These are phyloP conservation scores for Lactifluus pinguis DNA, from an alignment of 768 basidiomycete species.

Conservation along the genomic window DNA sequence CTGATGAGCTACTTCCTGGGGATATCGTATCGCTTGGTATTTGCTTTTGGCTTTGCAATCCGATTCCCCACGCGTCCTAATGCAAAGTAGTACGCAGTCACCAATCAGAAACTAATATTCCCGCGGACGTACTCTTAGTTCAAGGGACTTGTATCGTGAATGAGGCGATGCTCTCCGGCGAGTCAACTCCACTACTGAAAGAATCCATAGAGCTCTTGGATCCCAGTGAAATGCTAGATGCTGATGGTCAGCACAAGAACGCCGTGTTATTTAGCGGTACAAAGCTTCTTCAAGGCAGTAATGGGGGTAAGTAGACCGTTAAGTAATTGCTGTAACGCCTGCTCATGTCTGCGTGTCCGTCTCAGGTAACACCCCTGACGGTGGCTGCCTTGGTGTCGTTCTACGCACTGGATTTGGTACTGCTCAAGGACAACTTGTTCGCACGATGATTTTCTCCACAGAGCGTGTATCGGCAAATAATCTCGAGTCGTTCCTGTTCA, in stretches of 20 bases:
- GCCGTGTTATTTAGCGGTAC: slow-evolving; percentile 91
- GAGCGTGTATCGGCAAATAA: slow-evolving; percentile 97
- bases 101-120: slow-evolving; percentile 76
- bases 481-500: slow-evolving; percentile 91
- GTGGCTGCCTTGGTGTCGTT: slow-evolving; percentile 86
- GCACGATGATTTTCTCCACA: slow-evolving; percentile 98
- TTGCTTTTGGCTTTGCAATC: slow-evolving; percentile 25
- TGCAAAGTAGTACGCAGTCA: slow-evolving; percentile 40
- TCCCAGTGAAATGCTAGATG: slow-evolving; percentile 63
- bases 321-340: neutral
- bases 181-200: slow-evolving; percentile 94
- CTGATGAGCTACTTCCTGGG: slow-evolving; percentile 84
- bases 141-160: slow-evolving; percentile 94
- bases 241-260: slow-evolving; percentile 81
- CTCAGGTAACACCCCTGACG: slow-evolving; percentile 67
- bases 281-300: slow-evolving; percentile 84
- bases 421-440: slow-evolving; percentile 90
- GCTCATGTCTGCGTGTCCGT: slow-evolving; percentile 12
- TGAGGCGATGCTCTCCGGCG: slow-evolving; percentile 98
- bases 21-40: slow-evolving; percentile 77
- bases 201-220: slow-evolving; percentile 88
- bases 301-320: slow-evolving; percentile 31
- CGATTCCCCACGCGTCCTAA: slow-evolving; percentile 4
- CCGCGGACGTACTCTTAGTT: slow-evolving; percentile 89
- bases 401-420: slow-evolving; percentile 96